Conservation (phyloP, 2,329 filamentous ascomycete species). For the Cladophialophora yegresii region DNA sequence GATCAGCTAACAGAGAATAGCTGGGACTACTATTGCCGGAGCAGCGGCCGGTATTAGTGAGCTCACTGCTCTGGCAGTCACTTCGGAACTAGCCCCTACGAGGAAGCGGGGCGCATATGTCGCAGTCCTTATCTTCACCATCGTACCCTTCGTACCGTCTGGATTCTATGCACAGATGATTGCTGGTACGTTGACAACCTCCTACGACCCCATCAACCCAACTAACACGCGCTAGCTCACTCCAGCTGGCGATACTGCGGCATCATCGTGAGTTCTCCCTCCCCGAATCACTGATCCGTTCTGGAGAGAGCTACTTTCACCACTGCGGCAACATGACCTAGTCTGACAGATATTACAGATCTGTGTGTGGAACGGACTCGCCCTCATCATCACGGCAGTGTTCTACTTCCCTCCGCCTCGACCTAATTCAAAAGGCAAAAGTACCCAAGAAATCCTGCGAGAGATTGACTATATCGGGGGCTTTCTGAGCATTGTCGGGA, state of each 20-base stretch:
- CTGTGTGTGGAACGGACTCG: slow-evolving; percentile 46
- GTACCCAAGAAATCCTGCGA: slow-evolving; percentile 43
- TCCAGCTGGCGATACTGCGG: slow-evolving; percentile 29
- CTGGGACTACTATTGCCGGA: slow-evolving; percentile 61
- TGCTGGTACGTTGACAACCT: slow-evolving; percentile 36
- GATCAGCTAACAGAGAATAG: slow-evolving; percentile 49
- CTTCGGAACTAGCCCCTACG: slow-evolving; percentile 68
- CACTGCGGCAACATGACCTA: background rate
- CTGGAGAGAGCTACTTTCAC: background rate
- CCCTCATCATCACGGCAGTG: slow-evolving; percentile 45
- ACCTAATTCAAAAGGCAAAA: slow-evolving; percentile 38
- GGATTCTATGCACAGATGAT: slow-evolving; percentile 63
- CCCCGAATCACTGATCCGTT: background rate
- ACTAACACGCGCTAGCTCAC: slow-evolving; percentile 12
- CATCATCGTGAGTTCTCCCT: slow-evolving; percentile 11
- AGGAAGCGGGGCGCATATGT: slow-evolving; percentile 66
- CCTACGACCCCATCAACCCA: background rate
- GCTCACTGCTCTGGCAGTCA: slow-evolving; percentile 67
- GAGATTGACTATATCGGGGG: slow-evolving; percentile 56
- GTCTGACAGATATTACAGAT: background rate
- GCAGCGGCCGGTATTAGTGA: slow-evolving; percentile 68
- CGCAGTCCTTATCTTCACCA: slow-evolving; percentile 61
- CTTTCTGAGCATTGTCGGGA: slow-evolving; percentile 42
- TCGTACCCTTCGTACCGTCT: slow-evolving; percentile 63
- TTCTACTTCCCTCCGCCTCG: slow-evolving; percentile 53